phyloP scores from a whole-genome alignment of 2,329 filamentous ascomycete genomes.

The Corynespora cassiicola region DNA sequence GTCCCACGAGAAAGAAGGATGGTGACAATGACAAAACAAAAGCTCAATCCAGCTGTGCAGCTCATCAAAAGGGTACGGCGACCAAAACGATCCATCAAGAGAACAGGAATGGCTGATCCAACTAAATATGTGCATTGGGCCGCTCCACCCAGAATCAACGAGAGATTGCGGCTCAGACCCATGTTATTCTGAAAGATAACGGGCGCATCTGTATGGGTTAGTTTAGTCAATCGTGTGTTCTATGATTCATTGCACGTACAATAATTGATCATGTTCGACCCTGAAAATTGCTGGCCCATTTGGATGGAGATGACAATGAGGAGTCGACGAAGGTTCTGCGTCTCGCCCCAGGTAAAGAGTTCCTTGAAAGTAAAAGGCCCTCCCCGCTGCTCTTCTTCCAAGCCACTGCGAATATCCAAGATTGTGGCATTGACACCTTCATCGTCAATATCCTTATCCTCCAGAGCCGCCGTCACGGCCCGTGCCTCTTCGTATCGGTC shows the following conservation, averaged over 20 bases:
- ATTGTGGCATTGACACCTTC: slow-evolving; percentile 51
- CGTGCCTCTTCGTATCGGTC: slow-evolving; percentile 51
- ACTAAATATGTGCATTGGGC: slow-evolving; percentile 49
- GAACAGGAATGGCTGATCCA: slow-evolving; percentile 51
- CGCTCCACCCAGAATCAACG: slow-evolving; percentile 54
- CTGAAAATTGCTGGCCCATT: slow-evolving; percentile 54
- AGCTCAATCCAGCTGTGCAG: slow-evolving; percentile 4
- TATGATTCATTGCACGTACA: slow-evolving; percentile 46
- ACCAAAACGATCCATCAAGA: slow-evolving; percentile 56
- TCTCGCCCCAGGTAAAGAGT: slow-evolving; percentile 55
- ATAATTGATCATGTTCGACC: slow-evolving; percentile 37
- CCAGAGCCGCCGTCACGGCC: slow-evolving; percentile 54
- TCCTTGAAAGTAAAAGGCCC: slow-evolving; percentile 39
- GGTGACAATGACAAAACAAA: slow-evolving; percentile 12
- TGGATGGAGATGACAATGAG: slow-evolving; percentile 60
- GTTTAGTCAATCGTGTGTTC: slow-evolving; percentile 61
- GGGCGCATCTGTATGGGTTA: slow-evolving; percentile 54
- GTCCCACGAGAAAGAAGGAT: slow-evolving; percentile 39
- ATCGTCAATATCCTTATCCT: slow-evolving; percentile 50
- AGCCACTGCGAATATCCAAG: slow-evolving; percentile 52
- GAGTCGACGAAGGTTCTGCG: slow-evolving; percentile 56
- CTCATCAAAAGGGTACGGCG: slow-evolving; percentile 62
- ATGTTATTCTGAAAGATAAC: slow-evolving; percentile 58
- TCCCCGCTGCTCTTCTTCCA: slow-evolving; percentile 55
- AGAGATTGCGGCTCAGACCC: slow-evolving; percentile 57